Evolutionary conservation across 768 basidiomycete genomes (phyloP).

Genomic region (Cubamyces sp.): DNA sequence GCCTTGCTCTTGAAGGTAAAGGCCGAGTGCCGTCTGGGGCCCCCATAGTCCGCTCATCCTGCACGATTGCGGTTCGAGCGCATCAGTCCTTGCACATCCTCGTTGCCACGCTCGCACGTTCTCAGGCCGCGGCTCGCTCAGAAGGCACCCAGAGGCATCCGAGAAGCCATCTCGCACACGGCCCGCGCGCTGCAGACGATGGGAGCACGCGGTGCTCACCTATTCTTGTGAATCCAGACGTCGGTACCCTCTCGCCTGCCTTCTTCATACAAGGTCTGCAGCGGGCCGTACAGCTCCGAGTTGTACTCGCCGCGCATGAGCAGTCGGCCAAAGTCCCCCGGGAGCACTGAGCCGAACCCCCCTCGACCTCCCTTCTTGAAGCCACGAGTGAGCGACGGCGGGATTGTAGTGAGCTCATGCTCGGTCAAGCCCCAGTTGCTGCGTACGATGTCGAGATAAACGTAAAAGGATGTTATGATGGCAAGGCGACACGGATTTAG

Average conservation of each 20-base stretch:
- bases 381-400: conserved; percentile 59
- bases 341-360: conserved; percentile 56
- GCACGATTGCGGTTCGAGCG: background rate
- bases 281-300: conserved; percentile 63
- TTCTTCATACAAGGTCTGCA: conserved; percentile 57
- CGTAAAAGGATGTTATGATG: background rate
- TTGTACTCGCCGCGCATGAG: conserved; percentile 63
- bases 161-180: background rate
- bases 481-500: background rate
- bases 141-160: background rate
- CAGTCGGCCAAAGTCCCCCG: conserved; percentile 56
- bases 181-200: background rate
- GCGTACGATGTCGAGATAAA: background rate
- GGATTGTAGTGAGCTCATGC: conserved; percentile 62
- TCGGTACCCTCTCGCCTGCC: conserved; percentile 61
- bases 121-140: background rate
- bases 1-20: conserved; percentile 65
- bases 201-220: conserved; percentile 39
- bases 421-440: conserved; percentile 78
- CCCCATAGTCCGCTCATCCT: conserved; percentile 74
- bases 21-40: conserved; percentile 60
- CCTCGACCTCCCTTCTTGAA: conserved; percentile 55
- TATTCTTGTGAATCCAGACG: conserved; percentile 75
- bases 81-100: background rate
- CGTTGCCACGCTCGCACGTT: conserved; percentile 2